Conservation (phyloP, 1,139 yeast species). For the Saccharomyces hybrid region DNA sequence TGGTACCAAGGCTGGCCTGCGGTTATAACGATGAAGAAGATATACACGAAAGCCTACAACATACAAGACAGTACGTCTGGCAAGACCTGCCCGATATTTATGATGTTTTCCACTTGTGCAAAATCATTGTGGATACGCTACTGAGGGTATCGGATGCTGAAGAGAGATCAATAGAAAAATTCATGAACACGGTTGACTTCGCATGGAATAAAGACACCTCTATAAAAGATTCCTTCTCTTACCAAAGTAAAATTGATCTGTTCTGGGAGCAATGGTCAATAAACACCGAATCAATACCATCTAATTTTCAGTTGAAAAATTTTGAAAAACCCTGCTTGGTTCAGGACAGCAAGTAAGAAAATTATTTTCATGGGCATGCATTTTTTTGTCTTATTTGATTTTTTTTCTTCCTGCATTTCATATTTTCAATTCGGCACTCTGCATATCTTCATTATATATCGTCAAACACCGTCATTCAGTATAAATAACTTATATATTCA, state of each 20-base stretch:
- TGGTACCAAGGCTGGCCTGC: constrained; percentile 10
- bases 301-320: background rate
- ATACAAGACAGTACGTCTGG: constrained; percentile 10
- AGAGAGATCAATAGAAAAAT: constrained; percentile 13
- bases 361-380: background rate
- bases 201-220: constrained; percentile 4
- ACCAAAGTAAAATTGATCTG: constrained; percentile 1
- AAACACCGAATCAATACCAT: background rate
- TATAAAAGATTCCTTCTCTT: background rate
- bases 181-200: constrained; percentile 5
- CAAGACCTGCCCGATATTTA: constrained; percentile 13
- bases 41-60: background rate
- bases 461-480: too few species aligned
- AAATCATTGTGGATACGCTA: constrained; percentile 16
- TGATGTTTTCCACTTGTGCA: constrained; percentile 12
- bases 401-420: too few species aligned
- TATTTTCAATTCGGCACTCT: too few species aligned
- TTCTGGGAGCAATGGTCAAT: background rate
- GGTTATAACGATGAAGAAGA: background rate
- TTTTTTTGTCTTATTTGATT: too few species aligned
- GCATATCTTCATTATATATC: too few species aligned
- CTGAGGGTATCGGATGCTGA: constrained; percentile 11
- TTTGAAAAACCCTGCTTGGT: background rate
- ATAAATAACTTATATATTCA: too few species aligned
- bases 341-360: background rate